These are phyloP conservation scores for Hygrophoropsis aurantiaca DNA, from an alignment of 768 basidiomycete genomes.

Conservation along the genomic window DNA sequence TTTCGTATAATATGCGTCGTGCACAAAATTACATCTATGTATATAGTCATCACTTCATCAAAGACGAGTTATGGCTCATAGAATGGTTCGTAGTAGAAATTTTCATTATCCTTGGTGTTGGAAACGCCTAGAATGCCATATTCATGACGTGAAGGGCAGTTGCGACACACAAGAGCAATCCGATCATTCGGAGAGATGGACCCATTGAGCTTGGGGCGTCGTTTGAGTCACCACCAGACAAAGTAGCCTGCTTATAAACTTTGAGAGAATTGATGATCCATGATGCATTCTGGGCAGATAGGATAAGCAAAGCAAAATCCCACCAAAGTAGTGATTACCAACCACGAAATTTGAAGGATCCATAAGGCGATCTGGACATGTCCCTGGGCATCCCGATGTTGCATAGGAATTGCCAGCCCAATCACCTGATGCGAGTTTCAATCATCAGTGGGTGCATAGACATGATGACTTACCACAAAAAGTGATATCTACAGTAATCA, in stretches of 20 bases:
- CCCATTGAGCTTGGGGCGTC: conserved; percentile 5
- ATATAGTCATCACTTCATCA: not conserved
- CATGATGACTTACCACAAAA: conserved; percentile 61
- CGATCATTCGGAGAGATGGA: conserved; percentile 3
- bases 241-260: conserved; percentile 61
- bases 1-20: not conserved
- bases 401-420: conserved; percentile 85
- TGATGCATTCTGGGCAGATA: conserved; percentile 59
- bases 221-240: conserved; percentile 37
- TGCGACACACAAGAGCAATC: conserved; percentile 9
- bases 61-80: too few relatives aligned
- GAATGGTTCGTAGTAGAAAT: too few relatives aligned
- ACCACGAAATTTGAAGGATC: conserved; percentile 74
- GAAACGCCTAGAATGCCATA: conserved; percentile 15
- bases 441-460: conserved; percentile 1
- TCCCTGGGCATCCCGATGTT: conserved; percentile 73
- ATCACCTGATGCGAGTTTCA: conserved; percentile 49
- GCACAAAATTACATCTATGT: conserved; percentile 6
- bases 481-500: conserved; percentile 60
- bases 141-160: conserved; percentile 14
- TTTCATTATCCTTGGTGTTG: not conserved
- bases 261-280: conserved; percentile 82
- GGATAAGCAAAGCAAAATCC: conserved; percentile 4
- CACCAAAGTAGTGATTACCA: conserved; percentile 22
- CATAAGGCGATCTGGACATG: conserved; percentile 61